Percentiles rank a stretch among this genome's conserved stretches.
Evolutionary conservation across 805 yeast genomes (phyloP).

Genomic region (Wickerhamomyces silvicola): DNA sequence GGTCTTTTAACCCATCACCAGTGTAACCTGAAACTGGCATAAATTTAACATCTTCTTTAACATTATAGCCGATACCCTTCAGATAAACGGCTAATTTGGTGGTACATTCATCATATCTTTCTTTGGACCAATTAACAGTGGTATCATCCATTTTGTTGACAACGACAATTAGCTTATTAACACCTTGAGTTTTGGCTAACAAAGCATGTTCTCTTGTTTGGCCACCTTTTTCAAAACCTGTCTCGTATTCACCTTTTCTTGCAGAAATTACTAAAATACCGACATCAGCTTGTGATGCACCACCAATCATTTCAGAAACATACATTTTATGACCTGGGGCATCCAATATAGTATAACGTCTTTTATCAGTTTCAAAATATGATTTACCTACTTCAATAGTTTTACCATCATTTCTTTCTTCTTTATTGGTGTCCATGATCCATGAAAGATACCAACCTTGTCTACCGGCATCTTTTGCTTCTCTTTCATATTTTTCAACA

Average conservation of each 20-base stretch:
- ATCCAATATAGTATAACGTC: conserved; percentile 96
- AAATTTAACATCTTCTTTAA: conserved; percentile 75
- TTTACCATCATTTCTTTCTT: conserved; percentile 98
- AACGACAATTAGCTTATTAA: conserved; percentile 85
- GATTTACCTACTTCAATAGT: conserved; percentile 99
- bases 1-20: conserved; percentile 92
- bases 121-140: conserved; percentile 93
- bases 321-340: conserved; percentile 99
- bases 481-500: conserved; percentile 95
- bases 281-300: conserved; percentile 99
- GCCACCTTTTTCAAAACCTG: conserved; percentile 98
- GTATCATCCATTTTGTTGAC: conserved; percentile 99
- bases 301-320: conserved; percentile 99
- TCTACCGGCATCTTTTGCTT: conserved; percentile 98
- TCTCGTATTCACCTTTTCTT: conserved; percentile 98
- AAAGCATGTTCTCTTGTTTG: conserved; percentile 98
- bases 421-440: conserved; percentile 99
- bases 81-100: conserved; percentile 70
- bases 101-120: conserved; percentile 93
- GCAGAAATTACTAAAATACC: conserved; percentile 97
- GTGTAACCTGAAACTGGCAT: conserved; percentile 99
- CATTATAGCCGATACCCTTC: conserved; percentile 81
- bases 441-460: conserved; percentile 99
- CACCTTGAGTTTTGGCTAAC: conserved; percentile 97
- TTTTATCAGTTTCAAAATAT: conserved; percentile 93